Evolutionary conservation across 1,284 basidiomycete genomes (phyloP).

Genomic region (Inonotus hispidus): DNA sequence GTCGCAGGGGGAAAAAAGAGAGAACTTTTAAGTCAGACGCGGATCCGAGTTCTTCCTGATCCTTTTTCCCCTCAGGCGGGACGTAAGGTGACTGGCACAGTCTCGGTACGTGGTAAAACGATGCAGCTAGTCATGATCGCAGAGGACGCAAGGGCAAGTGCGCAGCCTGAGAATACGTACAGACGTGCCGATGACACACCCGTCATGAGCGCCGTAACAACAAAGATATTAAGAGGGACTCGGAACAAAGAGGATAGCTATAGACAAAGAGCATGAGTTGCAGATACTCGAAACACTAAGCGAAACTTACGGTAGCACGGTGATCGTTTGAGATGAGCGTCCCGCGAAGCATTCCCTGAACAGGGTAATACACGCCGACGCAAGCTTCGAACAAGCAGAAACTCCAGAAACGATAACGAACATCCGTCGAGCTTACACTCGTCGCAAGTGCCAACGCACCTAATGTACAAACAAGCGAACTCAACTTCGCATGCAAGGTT

Average conservation of each 20-base stretch:
- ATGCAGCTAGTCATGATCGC: slow-evolving; percentile 52
- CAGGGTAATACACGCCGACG: slow-evolving; percentile 74
- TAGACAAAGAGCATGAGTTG: neutral
- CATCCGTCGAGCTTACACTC: slow-evolving; percentile 42
- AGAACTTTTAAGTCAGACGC: too few species aligned
- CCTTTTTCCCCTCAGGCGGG: neutral
- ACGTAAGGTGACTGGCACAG: neutral
- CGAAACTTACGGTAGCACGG: slow-evolving; percentile 52
- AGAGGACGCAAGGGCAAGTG: slow-evolving; percentile 53
- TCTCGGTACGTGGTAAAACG: slow-evolving; percentile 28
- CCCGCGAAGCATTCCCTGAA: slow-evolving; percentile 70
- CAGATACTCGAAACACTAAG: neutral
- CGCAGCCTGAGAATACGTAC: slow-evolving; percentile 54
- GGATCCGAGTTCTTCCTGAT: neutral
- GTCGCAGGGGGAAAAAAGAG: neutral
- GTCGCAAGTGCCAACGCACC: slow-evolving; percentile 52
- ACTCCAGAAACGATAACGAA: slow-evolving; percentile 58
- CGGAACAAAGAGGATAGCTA: slow-evolving; percentile 68
- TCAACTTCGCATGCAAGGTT: slow-evolving; percentile 60
- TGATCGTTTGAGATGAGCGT: slow-evolving; percentile 66
- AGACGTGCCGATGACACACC: slow-evolving; percentile 62
- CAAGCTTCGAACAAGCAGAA: slow-evolving; percentile 72
- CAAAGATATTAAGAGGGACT: slow-evolving; percentile 69
- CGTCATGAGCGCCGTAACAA: slow-evolving; percentile 63
- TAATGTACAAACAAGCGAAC: slow-evolving; percentile 54